These are phyloP conservation scores for Ceratocystiopsis sp. DNA, from an alignment of 2,329 filamentous ascomycete species.

Conservation along the genomic window DNA sequence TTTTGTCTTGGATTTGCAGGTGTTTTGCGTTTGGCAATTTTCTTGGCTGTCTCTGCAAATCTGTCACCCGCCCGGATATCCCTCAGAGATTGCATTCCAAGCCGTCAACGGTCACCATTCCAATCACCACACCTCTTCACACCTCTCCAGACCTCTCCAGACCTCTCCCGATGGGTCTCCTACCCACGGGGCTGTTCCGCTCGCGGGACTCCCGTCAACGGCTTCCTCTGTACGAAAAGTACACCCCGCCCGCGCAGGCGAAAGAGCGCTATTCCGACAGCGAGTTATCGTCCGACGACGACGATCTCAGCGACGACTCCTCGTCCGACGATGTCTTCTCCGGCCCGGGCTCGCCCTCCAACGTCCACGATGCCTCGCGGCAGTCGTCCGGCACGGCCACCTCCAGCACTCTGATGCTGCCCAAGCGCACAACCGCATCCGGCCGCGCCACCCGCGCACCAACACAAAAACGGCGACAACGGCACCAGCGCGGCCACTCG, in stretches of 20 bases:
- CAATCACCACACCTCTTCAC: not conserved
- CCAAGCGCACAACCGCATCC: slow-evolving; percentile 19
- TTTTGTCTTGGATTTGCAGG: no score
- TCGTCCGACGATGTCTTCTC: slow-evolving; percentile 14
- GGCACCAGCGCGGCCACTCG: no score
- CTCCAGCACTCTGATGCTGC: slow-evolving; percentile 26
- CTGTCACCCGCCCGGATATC: no score
- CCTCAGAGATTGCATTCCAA: not conserved
- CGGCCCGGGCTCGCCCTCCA: slow-evolving; percentile 23
- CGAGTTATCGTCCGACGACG: slow-evolving; percentile 28
- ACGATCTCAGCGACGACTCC: slow-evolving; percentile 21
- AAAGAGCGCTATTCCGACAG: slow-evolving; percentile 37
- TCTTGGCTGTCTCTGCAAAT: no score
- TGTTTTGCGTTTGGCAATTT: no score
- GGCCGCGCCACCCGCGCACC: slow-evolving; percentile 4
- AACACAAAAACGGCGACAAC: no score
- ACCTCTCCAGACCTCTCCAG: not conserved
- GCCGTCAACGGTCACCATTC: not conserved
- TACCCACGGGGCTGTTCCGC: slow-evolving; percentile 21
- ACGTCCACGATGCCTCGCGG: slow-evolving; percentile 29
- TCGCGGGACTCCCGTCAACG: slow-evolving; percentile 24
- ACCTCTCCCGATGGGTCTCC: slow-evolving; percentile 27
- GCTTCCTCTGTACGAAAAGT: slow-evolving; percentile 34
- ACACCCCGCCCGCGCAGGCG: slow-evolving; percentile 17
- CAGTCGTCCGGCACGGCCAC: slow-evolving; percentile 28